A percentile compares a stretch with the other conserved stretches of the same genome.
Conservation (phyloP, 2,329 filamentous ascomycete species). For the Colletotrichum sansevieriae region DNA sequence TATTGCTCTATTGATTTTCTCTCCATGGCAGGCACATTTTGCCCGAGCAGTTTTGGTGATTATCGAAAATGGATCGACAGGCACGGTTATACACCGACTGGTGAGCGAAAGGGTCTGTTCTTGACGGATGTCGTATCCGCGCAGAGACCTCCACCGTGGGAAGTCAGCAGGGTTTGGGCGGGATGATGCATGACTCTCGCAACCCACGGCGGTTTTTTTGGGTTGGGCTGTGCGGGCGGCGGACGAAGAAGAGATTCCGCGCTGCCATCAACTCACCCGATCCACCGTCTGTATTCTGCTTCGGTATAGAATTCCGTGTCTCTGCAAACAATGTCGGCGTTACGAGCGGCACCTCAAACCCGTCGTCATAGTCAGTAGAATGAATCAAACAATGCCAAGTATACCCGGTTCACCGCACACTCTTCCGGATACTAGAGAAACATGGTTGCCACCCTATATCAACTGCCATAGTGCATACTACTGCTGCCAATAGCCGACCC, state of each 20-base stretch:
- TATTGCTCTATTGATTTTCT: slow-evolving; percentile 14
- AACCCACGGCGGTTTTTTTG: slow-evolving; percentile 27
- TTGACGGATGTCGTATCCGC: slow-evolving; percentile 17
- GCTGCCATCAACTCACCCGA: background rate
- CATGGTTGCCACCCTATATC: background rate
- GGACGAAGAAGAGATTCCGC: background rate
- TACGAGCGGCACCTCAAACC: background rate
- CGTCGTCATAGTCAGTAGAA: background rate
- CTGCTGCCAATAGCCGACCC: slow-evolving; percentile 25
- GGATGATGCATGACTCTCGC: slow-evolving; percentile 40
- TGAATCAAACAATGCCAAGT: slow-evolving; percentile 6
- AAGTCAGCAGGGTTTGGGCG: slow-evolving; percentile 28
- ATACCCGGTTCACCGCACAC: background rate
- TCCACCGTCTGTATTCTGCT: too few relatives aligned
- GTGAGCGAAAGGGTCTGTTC: slow-evolving; percentile 17
- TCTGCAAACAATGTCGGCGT: too few relatives aligned
- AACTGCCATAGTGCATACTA: slow-evolving; percentile 5
- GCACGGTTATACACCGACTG: slow-evolving; percentile 19
- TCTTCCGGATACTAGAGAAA: background rate
- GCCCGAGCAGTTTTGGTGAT: background rate
- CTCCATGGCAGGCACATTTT: slow-evolving; percentile 5
- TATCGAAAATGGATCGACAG: slow-evolving; percentile 26
- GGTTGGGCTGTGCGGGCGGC: slow-evolving; percentile 31
- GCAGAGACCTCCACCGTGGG: slow-evolving; percentile 10
- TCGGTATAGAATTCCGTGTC: background rate